These are phyloP conservation scores for Brachypodium distachyon DNA, from an alignment of 202 grass and related monocot species.

Conservation along the genomic window DNA sequence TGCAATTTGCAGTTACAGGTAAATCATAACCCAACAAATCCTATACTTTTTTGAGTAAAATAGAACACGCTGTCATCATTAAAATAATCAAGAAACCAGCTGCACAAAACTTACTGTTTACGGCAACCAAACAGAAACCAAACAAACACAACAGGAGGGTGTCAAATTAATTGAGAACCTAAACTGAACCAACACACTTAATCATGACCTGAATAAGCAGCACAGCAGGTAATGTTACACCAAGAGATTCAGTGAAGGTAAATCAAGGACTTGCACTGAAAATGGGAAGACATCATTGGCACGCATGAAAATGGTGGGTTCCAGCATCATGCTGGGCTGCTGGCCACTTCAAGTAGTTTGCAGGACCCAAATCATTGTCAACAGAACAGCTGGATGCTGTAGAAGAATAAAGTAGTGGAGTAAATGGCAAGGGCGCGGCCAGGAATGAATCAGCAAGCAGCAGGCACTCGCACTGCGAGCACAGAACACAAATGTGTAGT, in stretches of 20 bases:
- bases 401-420: slow-evolving; percentile 18
- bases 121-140: neutral
- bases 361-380: neutral
- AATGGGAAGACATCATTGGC: neutral
- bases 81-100: neutral
- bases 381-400: neutral
- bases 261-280: neutral
- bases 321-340: neutral
- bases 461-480: slow-evolving; percentile 15
- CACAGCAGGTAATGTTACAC: neutral
- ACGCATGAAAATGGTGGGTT: neutral
- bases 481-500: slow-evolving; percentile 10
- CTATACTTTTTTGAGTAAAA: neutral
- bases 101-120: neutral
- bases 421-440: slow-evolving; percentile 19
- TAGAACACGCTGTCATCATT: neutral
- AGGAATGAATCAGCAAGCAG: slow-evolving; percentile 23
- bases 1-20: neutral
- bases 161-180: neutral
- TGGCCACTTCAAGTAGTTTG: neutral
- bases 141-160: neutral
- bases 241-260: neutral
- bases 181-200: neutral
- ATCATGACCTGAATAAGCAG: neutral
- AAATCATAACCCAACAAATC: neutral